Base-by-base conservation (phyloP, 2,329 filamentous ascomycete genomes). In the Hysterium pulicare region DNA sequence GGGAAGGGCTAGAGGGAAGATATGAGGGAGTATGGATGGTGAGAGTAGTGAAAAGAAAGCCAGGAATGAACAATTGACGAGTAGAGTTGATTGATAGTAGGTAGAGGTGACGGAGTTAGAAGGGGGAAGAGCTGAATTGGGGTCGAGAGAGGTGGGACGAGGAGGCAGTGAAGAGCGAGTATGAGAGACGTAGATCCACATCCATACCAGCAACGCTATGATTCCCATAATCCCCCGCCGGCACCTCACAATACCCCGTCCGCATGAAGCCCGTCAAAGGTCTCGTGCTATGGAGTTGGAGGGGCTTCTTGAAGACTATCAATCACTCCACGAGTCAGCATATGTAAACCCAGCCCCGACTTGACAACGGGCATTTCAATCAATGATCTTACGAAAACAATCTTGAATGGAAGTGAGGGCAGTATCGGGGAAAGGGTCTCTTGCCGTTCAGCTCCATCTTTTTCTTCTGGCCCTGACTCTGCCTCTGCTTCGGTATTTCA, bases 241-340 rank as follows among this genome's bases (percentile, higher is more conserved):
- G 77, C 4, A 76, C 72, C 46, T 76, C 69, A 65, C 81, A 83
- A 62, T 81, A 83, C 16, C 80, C 81, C 45, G 78, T 79, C 36
- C 79, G 75, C 50, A 78, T 74, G 68, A 75, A 83, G 40, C 81
- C 81, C 1, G 80, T 83, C 56, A 78, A 70, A 7, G 80, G 81
- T 36, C 72, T 69, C 42, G 75, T 76, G 26, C 74, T 78, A 67
- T 82, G 79, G 23, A 77, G 66, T 20, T 73, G 63, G 11, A 83
- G 72, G n/a, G 78, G 79, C 44, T 78, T 73, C 33, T 75, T 74
- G 65, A 81, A 74, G 31, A 82, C 78, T 78, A 16, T 28, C 24
- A 28, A 28, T 13, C 24, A 28, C 13, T 28, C 24, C 24, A 28
- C 24, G 8, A 13, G 24, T 28, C 13, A 28, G 13, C 8, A 28